phyloP scores from a whole-genome alignment of 495 filamentous ascomycete species.

The Penicillium simplicissimum region DNA sequence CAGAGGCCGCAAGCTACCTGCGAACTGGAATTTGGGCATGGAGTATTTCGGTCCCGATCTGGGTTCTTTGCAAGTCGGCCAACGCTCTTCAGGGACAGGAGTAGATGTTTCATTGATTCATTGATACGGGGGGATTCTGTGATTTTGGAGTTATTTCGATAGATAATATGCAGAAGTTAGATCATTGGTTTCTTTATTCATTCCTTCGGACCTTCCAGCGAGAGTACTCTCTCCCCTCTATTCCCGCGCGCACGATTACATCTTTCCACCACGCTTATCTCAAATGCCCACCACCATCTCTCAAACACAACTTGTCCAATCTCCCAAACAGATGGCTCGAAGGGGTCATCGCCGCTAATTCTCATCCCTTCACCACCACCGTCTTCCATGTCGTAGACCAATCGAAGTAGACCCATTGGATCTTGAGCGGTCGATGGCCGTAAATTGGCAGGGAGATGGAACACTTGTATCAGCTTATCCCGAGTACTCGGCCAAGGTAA shows the following conservation, averaged over 20 bases:
- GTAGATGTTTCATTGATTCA: background rate
- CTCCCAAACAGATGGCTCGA: conserved; percentile 22
- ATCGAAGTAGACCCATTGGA: conserved; percentile 36
- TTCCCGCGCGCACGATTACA: conserved; percentile 41
- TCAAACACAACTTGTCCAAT: conserved; percentile 28
- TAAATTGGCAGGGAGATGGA: conserved; percentile 38
- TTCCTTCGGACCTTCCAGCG: background rate
- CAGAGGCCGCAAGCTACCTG: conserved; percentile 26
- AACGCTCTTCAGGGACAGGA: conserved; percentile 14
- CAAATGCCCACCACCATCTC: conserved; percentile 55
- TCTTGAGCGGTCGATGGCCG: conserved; percentile 39
- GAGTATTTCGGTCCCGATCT: conserved; percentile 31
- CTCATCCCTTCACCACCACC: conserved; percentile 40
- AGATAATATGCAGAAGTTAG: background rate
- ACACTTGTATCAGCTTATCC: conserved; percentile 45
- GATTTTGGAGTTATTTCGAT: background rate
- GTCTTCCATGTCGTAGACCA: conserved; percentile 53
- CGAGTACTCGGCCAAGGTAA: conserved; percentile 51
- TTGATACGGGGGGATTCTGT: background rate
- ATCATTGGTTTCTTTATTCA: background rate
- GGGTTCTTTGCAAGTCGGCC: conserved; percentile 24
- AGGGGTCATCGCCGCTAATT: conserved; percentile 38
- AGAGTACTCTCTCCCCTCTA: conserved; percentile 20
- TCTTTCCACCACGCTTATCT: conserved; percentile 38
- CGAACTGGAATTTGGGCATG: conserved; percentile 32